These are phyloP conservation scores for Penicillium italicum DNA, from an alignment of 2,329 filamentous ascomycete genomes.

Conservation along the genomic window DNA sequence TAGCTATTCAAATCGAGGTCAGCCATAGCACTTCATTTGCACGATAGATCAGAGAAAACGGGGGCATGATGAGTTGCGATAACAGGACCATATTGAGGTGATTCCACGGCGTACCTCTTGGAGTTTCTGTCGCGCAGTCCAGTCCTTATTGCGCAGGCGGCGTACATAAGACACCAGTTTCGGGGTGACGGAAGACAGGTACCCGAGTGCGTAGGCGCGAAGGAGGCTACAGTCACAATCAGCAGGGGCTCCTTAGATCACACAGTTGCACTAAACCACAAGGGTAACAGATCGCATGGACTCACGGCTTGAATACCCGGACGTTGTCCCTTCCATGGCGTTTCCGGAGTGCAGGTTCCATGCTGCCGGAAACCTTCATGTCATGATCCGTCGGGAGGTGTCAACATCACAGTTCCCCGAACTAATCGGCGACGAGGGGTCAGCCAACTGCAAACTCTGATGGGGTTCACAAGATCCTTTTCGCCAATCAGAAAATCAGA, in stretches of 20 bases:
- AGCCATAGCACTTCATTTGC: conserved; percentile 13
- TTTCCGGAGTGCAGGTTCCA: conserved; percentile 27
- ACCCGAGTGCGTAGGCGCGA: conserved; percentile 49
- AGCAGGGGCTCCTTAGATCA: conserved; percentile 5
- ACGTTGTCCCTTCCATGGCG: conserved; percentile 22
- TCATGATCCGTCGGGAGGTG: conserved; percentile 24
- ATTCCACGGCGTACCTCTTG: conserved; percentile 31
- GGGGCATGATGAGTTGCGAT: conserved; percentile 6
- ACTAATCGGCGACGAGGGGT: conserved; percentile 5
- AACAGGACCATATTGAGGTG: neutral
- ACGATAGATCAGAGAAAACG: neutral
- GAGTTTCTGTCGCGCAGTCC: conserved; percentile 33
- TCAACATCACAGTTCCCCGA: conserved; percentile 19
- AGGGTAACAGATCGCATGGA: conserved; percentile 16
- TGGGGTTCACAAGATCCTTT: conserved; percentile 5
- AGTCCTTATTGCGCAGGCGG: conserved; percentile 32
- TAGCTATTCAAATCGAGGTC: conserved; percentile 33
- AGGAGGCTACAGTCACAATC: conserved; percentile 33
- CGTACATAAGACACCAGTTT: conserved; percentile 42
- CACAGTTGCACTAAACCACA: conserved; percentile 8
- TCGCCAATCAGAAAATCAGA: conserved; percentile 14
- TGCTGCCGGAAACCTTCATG: conserved; percentile 23
- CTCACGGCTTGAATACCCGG: conserved; percentile 36
- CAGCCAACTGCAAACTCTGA: conserved; percentile 7
- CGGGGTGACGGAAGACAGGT: conserved; percentile 48